Percentiles rank a stretch among this genome's conserved stretches.
phyloP scores from a whole-genome alignment of 371 early-diverging fungal genomes.

The Zancudomyces culisetae region DNA sequence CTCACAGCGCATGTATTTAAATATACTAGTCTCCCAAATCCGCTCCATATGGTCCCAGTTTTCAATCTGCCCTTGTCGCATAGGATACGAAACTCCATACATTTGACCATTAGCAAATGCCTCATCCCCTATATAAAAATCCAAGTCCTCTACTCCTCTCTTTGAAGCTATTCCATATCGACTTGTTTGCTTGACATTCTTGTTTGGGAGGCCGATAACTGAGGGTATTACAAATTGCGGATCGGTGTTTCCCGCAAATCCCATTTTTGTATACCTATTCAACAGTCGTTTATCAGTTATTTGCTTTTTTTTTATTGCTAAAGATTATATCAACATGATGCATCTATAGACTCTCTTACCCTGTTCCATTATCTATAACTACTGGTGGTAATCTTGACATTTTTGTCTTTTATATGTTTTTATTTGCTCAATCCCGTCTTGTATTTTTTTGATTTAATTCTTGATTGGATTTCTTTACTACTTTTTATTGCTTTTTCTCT shows the following conservation, averaged over 20 bases:
- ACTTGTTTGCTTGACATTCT: slow-evolving; percentile 9
- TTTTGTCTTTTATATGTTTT: not conserved
- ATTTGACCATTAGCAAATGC: slow-evolving; percentile 73
- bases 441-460: too few relatives aligned
- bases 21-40: slow-evolving; percentile 91
- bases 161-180: slow-evolving; percentile 69
- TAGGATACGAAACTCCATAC: slow-evolving; percentile 66
- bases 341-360: slow-evolving; percentile 30
- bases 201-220: slow-evolving; percentile 38
- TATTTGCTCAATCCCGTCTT: too few relatives aligned
- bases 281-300: not conserved
- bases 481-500: too few relatives aligned
- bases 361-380: slow-evolving; percentile 88
- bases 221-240: slow-evolving; percentile 93
- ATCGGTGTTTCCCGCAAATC: slow-evolving; percentile 90
- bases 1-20: slow-evolving; percentile 91
- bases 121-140: slow-evolving; percentile 93
- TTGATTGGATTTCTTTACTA: too few relatives aligned
- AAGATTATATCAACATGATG: not conserved
- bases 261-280: slow-evolving; percentile 88
- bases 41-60: slow-evolving; percentile 91
- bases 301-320: not conserved
- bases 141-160: slow-evolving; percentile 90
- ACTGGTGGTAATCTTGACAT: slow-evolving; percentile 32
- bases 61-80: slow-evolving; percentile 74